Conservation (phyloP, 352 stramenopile genomes). For the Globisporangium uncinulatum region DNA sequence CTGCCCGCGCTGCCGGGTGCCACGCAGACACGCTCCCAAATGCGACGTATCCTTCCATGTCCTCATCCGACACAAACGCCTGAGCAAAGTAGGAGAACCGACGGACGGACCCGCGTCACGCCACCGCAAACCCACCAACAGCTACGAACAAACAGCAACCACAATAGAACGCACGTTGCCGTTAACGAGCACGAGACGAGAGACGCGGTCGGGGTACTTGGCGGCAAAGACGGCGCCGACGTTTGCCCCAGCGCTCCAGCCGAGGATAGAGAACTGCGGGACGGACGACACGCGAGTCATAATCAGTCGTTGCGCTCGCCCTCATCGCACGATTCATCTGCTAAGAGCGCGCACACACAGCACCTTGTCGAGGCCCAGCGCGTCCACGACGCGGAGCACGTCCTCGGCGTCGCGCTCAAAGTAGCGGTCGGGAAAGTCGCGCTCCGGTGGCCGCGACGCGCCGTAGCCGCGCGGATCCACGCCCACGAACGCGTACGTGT, state of each 20-base stretch:
- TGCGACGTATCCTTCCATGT: constrained; percentile 50
- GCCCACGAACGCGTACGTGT: constrained; percentile 54
- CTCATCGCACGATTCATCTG: neutral
- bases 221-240: constrained; percentile 60
- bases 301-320: neutral
- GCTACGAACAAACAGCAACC: neutral
- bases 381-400: constrained; percentile 51
- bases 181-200: constrained; percentile 69
- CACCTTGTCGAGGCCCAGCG: constrained; percentile 52
- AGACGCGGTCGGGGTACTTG: constrained; percentile 58
- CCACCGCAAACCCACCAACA: neutral
- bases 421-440: constrained; percentile 44
- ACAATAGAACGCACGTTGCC: constrained; percentile 51
- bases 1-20: constrained; percentile 38
- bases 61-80: constrained; percentile 72
- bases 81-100: constrained; percentile 15
- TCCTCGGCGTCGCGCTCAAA: constrained; percentile 73
- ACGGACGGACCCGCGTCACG: neutral
- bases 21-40: constrained; percentile 48
- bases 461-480: constrained; percentile 63
- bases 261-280: constrained; percentile 61
- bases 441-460: constrained; percentile 32
- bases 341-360: neutral
- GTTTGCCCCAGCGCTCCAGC: constrained; percentile 75
- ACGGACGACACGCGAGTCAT: neutral